Evolutionary conservation across 495 filamentous ascomycete genomes (phyloP).

Genomic region (Xylaria acuta): DNA sequence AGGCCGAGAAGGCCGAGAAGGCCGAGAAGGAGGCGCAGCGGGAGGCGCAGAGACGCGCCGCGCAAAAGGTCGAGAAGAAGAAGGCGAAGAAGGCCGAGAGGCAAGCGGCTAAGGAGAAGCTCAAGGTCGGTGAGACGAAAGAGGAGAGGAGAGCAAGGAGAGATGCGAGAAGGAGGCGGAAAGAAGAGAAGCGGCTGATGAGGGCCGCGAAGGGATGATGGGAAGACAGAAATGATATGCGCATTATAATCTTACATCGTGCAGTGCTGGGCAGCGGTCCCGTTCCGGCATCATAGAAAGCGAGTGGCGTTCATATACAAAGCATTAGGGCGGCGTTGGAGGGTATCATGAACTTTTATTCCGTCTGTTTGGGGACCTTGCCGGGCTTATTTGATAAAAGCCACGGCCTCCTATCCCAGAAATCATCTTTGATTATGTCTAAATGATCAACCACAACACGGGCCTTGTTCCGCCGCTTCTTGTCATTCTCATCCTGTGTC

Average conservation of each 20-base stretch:
- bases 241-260: constrained; percentile 1
- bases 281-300: not conserved
- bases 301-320: constrained; percentile 13
- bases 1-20: constrained; percentile 51
- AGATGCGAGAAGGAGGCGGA: constrained; percentile 44
- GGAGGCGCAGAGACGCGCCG: constrained; percentile 34
- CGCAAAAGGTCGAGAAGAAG: constrained; percentile 40
- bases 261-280: not conserved
- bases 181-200: constrained; percentile 48
- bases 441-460: constrained; percentile 79
- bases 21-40: constrained; percentile 44
- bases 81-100: constrained; percentile 41
- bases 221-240: not conserved
- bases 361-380: constrained; percentile 64
- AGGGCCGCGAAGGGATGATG: constrained; percentile 25
- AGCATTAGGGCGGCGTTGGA: constrained; percentile 29
- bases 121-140: constrained; percentile 42
- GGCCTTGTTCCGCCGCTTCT: constrained; percentile 76
- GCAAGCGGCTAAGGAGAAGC: constrained; percentile 33
- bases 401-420: constrained; percentile 89
- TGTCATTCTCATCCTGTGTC: constrained; percentile 78
- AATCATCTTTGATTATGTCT: constrained; percentile 93
- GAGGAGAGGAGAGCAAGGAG: constrained; percentile 45
- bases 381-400: constrained; percentile 78
- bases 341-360: constrained; percentile 35